Evolutionary conservation across 345 rosid species (phyloP).

Genomic region (Salix arbutifolia): DNA sequence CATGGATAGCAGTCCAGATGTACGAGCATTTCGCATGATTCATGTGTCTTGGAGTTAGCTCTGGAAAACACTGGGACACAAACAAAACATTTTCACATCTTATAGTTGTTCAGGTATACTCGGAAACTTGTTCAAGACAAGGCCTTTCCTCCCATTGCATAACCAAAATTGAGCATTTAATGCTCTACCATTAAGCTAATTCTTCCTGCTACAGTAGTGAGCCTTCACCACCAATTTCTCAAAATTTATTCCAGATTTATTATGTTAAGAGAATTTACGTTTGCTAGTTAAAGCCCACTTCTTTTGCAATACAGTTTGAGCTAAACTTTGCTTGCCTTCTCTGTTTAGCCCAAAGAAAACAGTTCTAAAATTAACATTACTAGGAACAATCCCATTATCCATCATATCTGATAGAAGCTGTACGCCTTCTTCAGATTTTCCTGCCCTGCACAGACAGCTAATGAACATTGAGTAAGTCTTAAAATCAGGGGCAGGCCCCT

Average conservation of each 20-base stretch:
- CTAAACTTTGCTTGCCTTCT: constrained; percentile 68
- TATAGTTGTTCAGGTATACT: not conserved
- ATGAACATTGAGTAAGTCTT: constrained; percentile 68
- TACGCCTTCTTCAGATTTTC: constrained; percentile 63
- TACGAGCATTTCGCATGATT: not conserved
- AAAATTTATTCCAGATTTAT: not conserved
- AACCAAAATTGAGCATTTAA: not conserved
- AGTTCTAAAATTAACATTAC: constrained; percentile 56
- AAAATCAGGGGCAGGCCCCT: constrained; percentile 66
- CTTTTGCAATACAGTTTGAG: constrained; percentile 41
- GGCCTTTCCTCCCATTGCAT: not conserved
- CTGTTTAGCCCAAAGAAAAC: constrained; percentile 64
- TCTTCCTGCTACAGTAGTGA: not conserved
- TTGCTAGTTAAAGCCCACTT: constrained; percentile 46
- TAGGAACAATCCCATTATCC: constrained; percentile 54
- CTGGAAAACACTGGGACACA: too few relatives aligned
- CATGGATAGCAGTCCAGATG: not conserved
- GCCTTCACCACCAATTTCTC: not conserved
- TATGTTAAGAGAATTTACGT: constrained; percentile 35
- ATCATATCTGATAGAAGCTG: constrained; percentile 58
- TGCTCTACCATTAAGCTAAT: not conserved
- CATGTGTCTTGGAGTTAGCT: not conserved
- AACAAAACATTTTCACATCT: not conserved
- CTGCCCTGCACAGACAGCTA: constrained; percentile 47
- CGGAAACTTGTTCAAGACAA: not conserved